These are phyloP conservation scores for Pseudozyma sp. DNA, from an alignment of 1,284 basidiomycete genomes.

Conservation along the genomic window DNA sequence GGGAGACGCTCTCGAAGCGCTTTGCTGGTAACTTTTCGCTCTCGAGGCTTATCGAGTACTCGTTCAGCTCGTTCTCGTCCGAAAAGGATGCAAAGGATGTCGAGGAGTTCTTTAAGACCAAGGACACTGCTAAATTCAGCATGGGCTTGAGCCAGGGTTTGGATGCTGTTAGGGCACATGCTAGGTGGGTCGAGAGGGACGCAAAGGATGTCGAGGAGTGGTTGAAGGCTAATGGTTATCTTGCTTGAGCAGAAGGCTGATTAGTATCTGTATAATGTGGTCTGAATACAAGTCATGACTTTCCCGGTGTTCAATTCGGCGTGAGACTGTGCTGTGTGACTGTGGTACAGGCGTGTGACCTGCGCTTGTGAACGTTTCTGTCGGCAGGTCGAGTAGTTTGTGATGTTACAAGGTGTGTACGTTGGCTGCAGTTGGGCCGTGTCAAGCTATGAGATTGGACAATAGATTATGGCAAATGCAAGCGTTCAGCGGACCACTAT, in stretches of 20 bases:
- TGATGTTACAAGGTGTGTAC: too few relatives aligned
- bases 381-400: too few relatives aligned
- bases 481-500: too few relatives aligned
- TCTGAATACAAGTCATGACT: background rate
- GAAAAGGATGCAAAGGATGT: slow-evolving; percentile 78
- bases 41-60: slow-evolving; percentile 70
- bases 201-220: slow-evolving; percentile 73
- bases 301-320: background rate
- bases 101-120: slow-evolving; percentile 74
- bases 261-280: background rate
- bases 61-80: slow-evolving; percentile 76
- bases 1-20: slow-evolving; percentile 72
- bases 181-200: slow-evolving; percentile 75
- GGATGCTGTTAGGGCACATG: slow-evolving; percentile 76
- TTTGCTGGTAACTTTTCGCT: slow-evolving; percentile 72
- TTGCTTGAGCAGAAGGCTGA: slow-evolving; percentile 20
- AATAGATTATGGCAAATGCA: too few relatives aligned
- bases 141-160: slow-evolving; percentile 77
- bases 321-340: background rate
- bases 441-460: too few relatives aligned
- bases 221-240: slow-evolving; percentile 72
- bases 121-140: slow-evolving; percentile 70
- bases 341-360: background rate
- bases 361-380: too few relatives aligned
- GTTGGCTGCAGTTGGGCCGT: too few relatives aligned